Base-by-base conservation (phyloP, 2,329 filamentous ascomycete species). In the Tolypocladium endophyticum region DNA sequence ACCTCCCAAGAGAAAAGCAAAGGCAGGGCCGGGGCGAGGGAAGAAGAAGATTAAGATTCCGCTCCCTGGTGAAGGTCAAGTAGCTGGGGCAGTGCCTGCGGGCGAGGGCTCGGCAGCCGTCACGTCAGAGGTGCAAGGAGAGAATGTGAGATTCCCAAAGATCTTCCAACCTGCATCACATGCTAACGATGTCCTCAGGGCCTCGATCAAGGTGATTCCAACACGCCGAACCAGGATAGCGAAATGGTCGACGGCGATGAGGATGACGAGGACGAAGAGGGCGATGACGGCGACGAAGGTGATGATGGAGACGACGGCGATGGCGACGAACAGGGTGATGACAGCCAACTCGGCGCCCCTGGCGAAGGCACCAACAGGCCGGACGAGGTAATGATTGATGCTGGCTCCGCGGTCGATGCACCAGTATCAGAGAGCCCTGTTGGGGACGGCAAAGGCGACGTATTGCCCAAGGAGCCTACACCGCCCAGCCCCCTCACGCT, bases 1-100 rank as follows among this genome's bases (percentile, higher is more conserved):
- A 35, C 88, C 89, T 1, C 89, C 89, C 0, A 92, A 91, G 72
- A 87, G 90, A 72, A 96, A 93, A 78, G 79, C 83, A 55, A 92
- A 89, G 72, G 88, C 74, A 35, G 80, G 90, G 0, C 86, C 89
- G 41, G 90, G 90, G 9, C 84, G 91, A 63, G 90, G 90, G 20
- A 82, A 85, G 63, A 93, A 88, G 80, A 92, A 89, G 81, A 89
- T 87, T 74, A 90, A 87, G 71, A 70, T 77, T 66, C 74, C 75
- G 20, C 61, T 76, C 16, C 73, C 74, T 1, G 67, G 71, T 14
- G 67, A 71, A 30, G 71, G 68, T 3, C 72, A 76, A 66, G 57
- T 63, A 25, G 57, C 60, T 3, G 59, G 62, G 12, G 58, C 61
- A 33, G 70, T 71, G 30, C 73, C 75, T 38, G 70, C 71, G 36